A percentile compares a stretch with the other conserved stretches of the same genome.
Evolutionary conservation across 352 stramenopile species (phyloP).

Genomic region (Globisporangium acanthophoron): DNA sequence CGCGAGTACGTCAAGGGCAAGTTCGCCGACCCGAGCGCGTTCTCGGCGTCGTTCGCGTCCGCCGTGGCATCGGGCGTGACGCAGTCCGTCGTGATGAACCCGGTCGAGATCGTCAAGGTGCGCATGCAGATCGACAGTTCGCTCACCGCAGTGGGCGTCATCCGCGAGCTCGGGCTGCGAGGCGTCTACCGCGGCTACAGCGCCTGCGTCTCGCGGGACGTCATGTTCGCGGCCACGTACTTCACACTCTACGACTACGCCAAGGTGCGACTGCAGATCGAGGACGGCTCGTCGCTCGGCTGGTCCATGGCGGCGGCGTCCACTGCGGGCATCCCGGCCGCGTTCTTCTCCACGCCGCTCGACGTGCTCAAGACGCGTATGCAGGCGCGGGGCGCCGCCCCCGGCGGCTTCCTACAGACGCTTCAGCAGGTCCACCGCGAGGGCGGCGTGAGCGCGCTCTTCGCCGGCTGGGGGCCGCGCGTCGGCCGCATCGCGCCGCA

Average conservation of each 20-base stretch:
- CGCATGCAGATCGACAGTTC: conserved; percentile 80
- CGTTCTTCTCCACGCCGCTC: conserved; percentile 71
- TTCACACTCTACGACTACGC: conserved; percentile 76
- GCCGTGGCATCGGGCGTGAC: conserved; percentile 58
- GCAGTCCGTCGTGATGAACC: conserved; percentile 82
- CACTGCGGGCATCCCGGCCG: conserved; percentile 61
- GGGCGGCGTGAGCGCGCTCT: conserved; percentile 48
- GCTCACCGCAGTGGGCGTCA: conserved; percentile 41
- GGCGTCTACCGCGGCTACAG: conserved; percentile 73
- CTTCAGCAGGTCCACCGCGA: conserved; percentile 45
- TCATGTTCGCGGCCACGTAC: conserved; percentile 74
- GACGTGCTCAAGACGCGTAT: conserved; percentile 80
- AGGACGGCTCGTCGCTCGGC: conserved; percentile 64
- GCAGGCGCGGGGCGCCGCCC: conserved; percentile 54
- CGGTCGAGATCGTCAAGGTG: conserved; percentile 80
- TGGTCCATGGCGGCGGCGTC: conserved; percentile 69
- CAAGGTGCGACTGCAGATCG: conserved; percentile 56
- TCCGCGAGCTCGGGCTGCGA: conserved; percentile 53
- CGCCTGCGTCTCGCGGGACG: conserved; percentile 61
- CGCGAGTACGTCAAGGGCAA: conserved; percentile 75
- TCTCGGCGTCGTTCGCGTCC: conserved; percentile 66
- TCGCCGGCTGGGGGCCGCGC: conserved; percentile 63
- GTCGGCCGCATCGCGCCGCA: conserved; percentile 72
- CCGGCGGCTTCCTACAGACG: conserved; percentile 40
- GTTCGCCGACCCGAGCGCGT: conserved; percentile 67